Conservation (phyloP, 768 basidiomycete species). For the Phaffia tasmanica region DNA sequence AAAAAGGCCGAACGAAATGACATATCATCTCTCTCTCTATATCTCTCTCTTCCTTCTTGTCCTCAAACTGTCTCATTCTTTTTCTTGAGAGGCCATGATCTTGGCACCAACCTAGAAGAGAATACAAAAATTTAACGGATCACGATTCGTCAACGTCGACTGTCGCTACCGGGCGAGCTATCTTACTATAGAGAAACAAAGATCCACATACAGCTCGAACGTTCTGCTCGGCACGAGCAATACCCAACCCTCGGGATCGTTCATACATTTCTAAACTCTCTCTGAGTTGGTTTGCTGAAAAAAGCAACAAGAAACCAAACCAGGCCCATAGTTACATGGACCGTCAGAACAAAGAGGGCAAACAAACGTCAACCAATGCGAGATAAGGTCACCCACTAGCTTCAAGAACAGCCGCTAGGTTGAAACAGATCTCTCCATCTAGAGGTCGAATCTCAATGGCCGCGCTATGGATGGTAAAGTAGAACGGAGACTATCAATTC, state of each 20-base stretch:
- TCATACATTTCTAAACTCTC: conserved; percentile 73
- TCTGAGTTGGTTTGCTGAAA: conserved; percentile 61
- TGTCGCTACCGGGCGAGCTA: conserved; percentile 41
- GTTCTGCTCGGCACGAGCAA: conserved; percentile 65
- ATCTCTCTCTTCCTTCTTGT: too few species aligned
- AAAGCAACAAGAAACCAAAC: conserved; percentile 27
- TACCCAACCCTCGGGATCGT: conserved; percentile 61
- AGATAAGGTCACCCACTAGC: conserved; percentile 50
- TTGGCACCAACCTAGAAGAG: conserved; percentile 21
- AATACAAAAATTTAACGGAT: not conserved
- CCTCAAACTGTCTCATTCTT: not conserved
- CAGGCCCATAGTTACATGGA: not conserved
- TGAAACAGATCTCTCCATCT: conserved; percentile 85
- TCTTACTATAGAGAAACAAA: conserved; percentile 46
- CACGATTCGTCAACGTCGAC: not conserved
- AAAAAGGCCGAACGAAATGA: too few species aligned
- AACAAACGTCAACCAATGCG: not conserved
- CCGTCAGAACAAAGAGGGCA: conserved; percentile 8
- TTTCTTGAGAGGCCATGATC: conserved; percentile 8
- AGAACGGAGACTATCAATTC: not conserved
- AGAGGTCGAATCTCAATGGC: conserved; percentile 73
- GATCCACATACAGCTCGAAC: conserved; percentile 58
- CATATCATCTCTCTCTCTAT: too few species aligned
- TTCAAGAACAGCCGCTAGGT: conserved; percentile 81
- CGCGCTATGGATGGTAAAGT: conserved; percentile 44